phyloP scores from a whole-genome alignment of 257 asterid species.

The Solanum sejunctum region DNA sequence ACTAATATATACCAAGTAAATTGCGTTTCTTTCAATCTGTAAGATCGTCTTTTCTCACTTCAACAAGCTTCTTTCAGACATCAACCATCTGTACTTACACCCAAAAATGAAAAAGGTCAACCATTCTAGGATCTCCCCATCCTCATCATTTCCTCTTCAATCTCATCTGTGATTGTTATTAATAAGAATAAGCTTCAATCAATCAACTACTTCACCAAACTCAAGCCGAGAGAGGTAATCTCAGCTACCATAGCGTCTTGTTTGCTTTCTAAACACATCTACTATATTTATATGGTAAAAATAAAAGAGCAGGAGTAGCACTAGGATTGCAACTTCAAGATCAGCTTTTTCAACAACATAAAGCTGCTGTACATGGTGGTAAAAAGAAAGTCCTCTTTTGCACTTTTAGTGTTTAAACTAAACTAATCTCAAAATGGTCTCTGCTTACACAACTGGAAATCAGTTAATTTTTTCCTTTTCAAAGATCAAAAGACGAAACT shows the following conservation, averaged over 20 bases:
- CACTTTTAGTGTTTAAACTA: neutral
- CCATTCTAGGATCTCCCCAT: neutral
- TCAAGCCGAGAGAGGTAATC: neutral
- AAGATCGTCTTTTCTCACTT: neutral
- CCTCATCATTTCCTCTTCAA: neutral
- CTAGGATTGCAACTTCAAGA: neutral
- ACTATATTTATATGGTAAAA: neutral
- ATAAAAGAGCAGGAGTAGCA: neutral
- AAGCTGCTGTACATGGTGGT: neutral
- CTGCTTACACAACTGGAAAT: neutral
- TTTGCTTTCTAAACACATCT: neutral
- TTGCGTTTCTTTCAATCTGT: neutral
- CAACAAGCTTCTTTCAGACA: neutral
- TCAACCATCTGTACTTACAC: neutral
- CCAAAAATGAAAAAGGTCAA: neutral
- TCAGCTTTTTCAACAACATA: neutral
- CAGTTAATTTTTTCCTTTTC: neutral
- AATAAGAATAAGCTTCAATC: neutral
- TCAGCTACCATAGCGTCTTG: neutral
- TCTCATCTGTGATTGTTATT: neutral
- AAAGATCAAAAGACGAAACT: neutral
- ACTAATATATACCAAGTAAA: neutral
- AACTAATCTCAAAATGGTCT: neutral
- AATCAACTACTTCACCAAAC: neutral
- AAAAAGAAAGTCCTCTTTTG: neutral